phyloP scores from a whole-genome alignment of 495 filamentous ascomycete species.

The Penicillium argentinense region DNA sequence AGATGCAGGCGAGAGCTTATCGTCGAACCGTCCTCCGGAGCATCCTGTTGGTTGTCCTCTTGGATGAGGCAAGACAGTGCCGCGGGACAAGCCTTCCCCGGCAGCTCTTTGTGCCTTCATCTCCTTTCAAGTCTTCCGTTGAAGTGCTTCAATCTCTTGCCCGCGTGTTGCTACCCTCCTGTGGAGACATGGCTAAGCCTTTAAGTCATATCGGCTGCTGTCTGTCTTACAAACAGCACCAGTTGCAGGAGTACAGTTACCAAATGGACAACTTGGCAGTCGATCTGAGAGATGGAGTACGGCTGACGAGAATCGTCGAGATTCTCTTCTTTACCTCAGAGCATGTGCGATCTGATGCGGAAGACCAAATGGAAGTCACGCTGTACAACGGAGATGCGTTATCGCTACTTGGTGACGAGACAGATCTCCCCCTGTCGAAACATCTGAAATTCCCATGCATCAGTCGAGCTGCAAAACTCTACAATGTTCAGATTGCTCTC shows the following conservation, averaged over 20 bases:
- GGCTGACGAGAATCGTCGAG: constrained; percentile 60
- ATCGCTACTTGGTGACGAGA: constrained; percentile 12
- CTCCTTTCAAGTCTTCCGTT: constrained; percentile 55
- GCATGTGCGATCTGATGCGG: constrained; percentile 7
- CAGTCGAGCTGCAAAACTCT: constrained; percentile 57
- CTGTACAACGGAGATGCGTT: constrained; percentile 13
- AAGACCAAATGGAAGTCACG: constrained; percentile 10
- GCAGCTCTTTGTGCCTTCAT: constrained; percentile 48
- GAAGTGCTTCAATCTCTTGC: constrained; percentile 54
- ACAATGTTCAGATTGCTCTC: constrained; percentile 62
- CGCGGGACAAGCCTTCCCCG: constrained; percentile 29
- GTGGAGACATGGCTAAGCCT: constrained; percentile 56
- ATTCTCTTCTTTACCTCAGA: constrained; percentile 49
- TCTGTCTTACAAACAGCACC: constrained; percentile 53
- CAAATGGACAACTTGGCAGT: constrained; percentile 60
- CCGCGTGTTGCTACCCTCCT: constrained; percentile 55
- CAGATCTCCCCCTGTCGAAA: constrained; percentile 49
- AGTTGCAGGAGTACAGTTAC: constrained; percentile 60
- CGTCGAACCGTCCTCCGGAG: constrained; percentile 58
- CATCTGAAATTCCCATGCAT: constrained; percentile 59
- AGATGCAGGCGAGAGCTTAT: constrained; percentile 46
- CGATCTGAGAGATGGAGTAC: constrained; percentile 64
- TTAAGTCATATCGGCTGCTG: constrained; percentile 58
- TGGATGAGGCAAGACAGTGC: constrained; percentile 50
- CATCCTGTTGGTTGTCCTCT: constrained; percentile 59